Evolutionary conservation across 805 yeast genomes (phyloP), one percentile per base, ranked within the genome.

Genomic region (Ogataea sp.): DNA sequence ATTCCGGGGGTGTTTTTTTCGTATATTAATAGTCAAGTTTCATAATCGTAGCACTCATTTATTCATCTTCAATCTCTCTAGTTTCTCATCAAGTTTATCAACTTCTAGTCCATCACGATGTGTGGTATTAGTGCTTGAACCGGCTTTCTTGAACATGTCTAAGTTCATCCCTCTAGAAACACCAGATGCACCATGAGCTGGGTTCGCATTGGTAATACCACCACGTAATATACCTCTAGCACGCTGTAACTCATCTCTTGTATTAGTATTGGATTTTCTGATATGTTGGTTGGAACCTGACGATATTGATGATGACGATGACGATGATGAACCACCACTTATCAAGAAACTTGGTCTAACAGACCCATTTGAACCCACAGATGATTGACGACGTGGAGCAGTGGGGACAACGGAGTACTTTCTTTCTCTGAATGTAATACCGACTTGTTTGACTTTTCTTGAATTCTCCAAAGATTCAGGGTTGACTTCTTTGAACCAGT

Each of bases 371-470:
- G 30, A 11, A 9, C 14, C n/a, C 6, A 38, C 16, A 10, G 49
- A 43, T 6, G 51, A 45, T 14, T 34, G 37, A 23, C 51, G 43
- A 30, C 53, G 49, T 18, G 88, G 88, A 1, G 86, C 86, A 0
- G 88, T 83, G 18, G 90, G 90, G 11, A 83, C 78, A 17, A 83
- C 83, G 2, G 83, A 75, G 51, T 78, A 83, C 48, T 80, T 76
- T 39, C 89, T 62, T 49, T 82, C 87, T 47, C 74, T 71, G 52
- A 71, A 79, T 1, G 78, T 71, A n/a, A 83, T 77, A 0, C 83
- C 86, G 30, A 80, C 79, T 53, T 82, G 85, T 49, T 73, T 73
- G 26, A 82, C 77, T 48, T 75, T 82, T 60, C 70, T 73, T 45
- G 65, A 65, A 47, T 73, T 78, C 32, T 71, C 76, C 36, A 71